Conservation (phyloP, 441 rosid species). For the Manihot esculenta region DNA sequence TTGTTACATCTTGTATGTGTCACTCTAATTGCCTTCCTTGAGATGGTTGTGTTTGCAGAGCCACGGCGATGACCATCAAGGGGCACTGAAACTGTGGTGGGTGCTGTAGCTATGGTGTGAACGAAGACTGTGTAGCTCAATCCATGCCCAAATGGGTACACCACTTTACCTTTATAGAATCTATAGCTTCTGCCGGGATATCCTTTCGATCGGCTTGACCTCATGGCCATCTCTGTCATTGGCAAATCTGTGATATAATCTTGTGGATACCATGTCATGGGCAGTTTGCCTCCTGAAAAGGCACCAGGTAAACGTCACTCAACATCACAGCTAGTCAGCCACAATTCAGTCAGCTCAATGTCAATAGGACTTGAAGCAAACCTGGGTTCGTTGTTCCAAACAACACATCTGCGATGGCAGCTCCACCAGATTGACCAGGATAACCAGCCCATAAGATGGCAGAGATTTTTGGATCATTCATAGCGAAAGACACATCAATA, state of each 20-base stretch:
- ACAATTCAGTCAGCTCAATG: too few species aligned
- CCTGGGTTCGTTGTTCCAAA: constrained; percentile 74
- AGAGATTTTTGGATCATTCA: constrained; percentile 45
- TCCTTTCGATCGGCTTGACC: constrained; percentile 45
- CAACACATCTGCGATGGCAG: constrained; percentile 76
- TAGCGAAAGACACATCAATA: constrained; percentile 64
- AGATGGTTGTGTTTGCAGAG: constrained; percentile 35
- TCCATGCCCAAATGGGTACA: constrained; percentile 88
- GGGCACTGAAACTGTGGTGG: constrained; percentile 46
- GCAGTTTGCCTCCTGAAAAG: constrained; percentile 67
- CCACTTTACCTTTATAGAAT: constrained; percentile 74
- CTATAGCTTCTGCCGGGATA: constrained; percentile 90
- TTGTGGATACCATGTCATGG: constrained; percentile 99
- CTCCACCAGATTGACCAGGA: constrained; percentile 94
- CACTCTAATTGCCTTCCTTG: constrained; percentile 61
- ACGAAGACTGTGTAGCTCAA: constrained; percentile 69
- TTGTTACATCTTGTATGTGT: constrained; percentile 60
- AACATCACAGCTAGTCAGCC: too few species aligned
- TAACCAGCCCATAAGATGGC: constrained; percentile 93
- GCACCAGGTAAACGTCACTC: too few species aligned
- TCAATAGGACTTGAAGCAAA: constrained; percentile 9
- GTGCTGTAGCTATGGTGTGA: constrained; percentile 59
- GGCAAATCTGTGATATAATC: constrained; percentile 62
- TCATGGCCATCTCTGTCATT: constrained; percentile 89
- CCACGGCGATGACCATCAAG: constrained; percentile 43